These are phyloP conservation scores for Panicum hallii DNA, from an alignment of 202 grass and related monocot species.

Conservation along the genomic window DNA sequence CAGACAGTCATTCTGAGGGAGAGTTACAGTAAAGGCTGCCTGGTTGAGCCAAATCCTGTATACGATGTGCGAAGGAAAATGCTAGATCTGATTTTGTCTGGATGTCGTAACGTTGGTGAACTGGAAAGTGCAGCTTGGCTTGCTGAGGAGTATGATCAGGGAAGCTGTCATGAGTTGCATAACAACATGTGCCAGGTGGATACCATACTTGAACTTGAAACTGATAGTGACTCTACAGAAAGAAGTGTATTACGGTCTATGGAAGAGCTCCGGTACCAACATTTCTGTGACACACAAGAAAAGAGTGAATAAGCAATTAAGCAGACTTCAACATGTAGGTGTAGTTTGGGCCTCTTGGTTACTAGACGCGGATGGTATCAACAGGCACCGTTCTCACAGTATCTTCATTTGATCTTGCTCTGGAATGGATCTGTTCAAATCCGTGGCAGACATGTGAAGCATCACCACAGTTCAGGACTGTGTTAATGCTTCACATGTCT, in stretches of 20 bases:
- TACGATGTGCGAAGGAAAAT: conserved; percentile 62
- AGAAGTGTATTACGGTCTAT: background rate
- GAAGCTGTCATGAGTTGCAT: conserved; percentile 1
- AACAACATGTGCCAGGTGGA: background rate
- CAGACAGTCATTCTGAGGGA: conserved; percentile 66
- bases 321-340: conserved; percentile 56
- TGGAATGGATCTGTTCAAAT: too few species aligned
- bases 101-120: conserved; percentile 45
- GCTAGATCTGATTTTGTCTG: conserved; percentile 55
- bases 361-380: conserved; percentile 58
- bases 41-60: conserved; percentile 59
- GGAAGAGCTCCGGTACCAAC: background rate
- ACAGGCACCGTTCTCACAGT: too few species aligned
- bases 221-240: conserved; percentile 7
- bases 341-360: conserved; percentile 75
- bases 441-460: too few species aligned
- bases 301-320: background rate
- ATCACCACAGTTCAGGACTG: too few species aligned
- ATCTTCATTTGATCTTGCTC: too few species aligned
- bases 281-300: background rate
- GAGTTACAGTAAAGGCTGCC: conserved; percentile 61
- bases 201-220: conserved; percentile 25
- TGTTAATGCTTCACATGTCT: too few species aligned
- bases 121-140: conserved; percentile 6
- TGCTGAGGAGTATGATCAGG: background rate